These are phyloP conservation scores for Anthoceros angustus DNA, from an alignment of 225 moss, liverwort and hornwort genomes.

Conservation along the genomic window DNA sequence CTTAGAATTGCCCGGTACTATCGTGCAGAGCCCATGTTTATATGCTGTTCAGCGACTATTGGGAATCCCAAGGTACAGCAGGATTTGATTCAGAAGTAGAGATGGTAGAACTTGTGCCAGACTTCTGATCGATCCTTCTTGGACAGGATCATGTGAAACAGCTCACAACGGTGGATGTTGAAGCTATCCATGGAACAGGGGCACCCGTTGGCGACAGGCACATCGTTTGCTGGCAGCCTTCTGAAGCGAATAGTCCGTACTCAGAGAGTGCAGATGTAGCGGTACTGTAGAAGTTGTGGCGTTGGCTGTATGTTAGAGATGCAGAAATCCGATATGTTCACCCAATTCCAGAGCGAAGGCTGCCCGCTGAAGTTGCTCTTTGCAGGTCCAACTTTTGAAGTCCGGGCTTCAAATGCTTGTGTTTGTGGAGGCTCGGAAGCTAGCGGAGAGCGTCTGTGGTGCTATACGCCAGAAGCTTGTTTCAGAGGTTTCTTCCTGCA, in stretches of 20 bases:
- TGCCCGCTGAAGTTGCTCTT: not conserved
- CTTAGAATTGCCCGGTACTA: slow-evolving; percentile 51
- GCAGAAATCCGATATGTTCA: too few species aligned
- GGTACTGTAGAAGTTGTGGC: slow-evolving; percentile 39
- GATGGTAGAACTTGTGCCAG: not conserved
- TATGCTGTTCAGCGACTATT: slow-evolving; percentile 53
- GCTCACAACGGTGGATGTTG: slow-evolving; percentile 48
- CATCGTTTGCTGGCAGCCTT: slow-evolving; percentile 47
- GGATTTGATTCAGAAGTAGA: not conserved
- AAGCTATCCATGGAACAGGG: slow-evolving; percentile 45
- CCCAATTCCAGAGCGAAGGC: too few species aligned
- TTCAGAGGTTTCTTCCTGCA: slow-evolving; percentile 16
- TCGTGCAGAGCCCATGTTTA: slow-evolving; percentile 61
- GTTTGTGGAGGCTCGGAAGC: slow-evolving; percentile 52
- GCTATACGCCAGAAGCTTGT: slow-evolving; percentile 34
- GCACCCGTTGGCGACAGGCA: slow-evolving; percentile 44
- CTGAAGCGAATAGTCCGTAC: slow-evolving; percentile 28
- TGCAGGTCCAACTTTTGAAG: slow-evolving; percentile 45
- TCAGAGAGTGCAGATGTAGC: slow-evolving; percentile 44
- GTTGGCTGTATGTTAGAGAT: too few species aligned
- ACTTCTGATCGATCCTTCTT: not conserved
- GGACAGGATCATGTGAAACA: slow-evolving; percentile 43
- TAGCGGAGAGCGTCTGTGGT: slow-evolving; percentile 42
- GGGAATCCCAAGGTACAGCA: slow-evolving; percentile 32
- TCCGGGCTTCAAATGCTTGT: slow-evolving; percentile 42